Conservation (phyloP, 768 basidiomycete genomes). For the Amanita phalloides region DNA sequence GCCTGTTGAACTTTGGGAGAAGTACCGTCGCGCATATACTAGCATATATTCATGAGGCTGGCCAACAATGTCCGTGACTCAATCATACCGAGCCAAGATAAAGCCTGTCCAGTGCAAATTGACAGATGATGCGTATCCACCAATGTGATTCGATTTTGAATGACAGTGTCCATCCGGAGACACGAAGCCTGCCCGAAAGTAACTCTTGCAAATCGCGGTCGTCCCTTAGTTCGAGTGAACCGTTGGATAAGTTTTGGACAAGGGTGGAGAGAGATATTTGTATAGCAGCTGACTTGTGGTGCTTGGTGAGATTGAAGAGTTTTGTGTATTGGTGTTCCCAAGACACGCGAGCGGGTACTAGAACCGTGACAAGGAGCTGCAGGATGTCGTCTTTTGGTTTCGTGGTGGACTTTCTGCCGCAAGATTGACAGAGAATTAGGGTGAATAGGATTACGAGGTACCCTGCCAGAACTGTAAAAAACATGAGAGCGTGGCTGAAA, state of each 20-base stretch:
- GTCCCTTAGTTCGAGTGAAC: slow-evolving; percentile 2
- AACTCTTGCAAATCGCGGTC: background rate
- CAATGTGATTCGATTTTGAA: background rate
- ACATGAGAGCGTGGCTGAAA: too few species aligned
- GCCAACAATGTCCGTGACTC: background rate
- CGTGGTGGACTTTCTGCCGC: background rate
- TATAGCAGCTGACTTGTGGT: background rate
- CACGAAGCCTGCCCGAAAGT: background rate
- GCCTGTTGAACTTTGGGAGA: background rate
- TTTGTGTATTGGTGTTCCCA: slow-evolving; percentile 4
- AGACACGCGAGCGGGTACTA: slow-evolving; percentile 1
- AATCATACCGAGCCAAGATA: background rate
- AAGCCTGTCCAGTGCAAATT: background rate
- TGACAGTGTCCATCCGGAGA: background rate
- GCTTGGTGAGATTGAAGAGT: background rate
- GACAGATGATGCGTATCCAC: background rate
- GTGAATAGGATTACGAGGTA: too few species aligned
- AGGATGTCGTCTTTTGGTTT: background rate
- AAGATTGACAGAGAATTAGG: too few species aligned
- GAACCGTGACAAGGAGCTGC: background rate
- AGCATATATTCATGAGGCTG: background rate
- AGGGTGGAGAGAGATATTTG: background rate
- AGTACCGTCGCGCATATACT: background rate
- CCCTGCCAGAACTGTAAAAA: too few species aligned
- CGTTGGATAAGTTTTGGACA: background rate